Evolutionary conservation across 345 rosid species (phyloP), one percentile per base, ranked within the genome.

Genomic region (Citrus trifoliata): DNA sequence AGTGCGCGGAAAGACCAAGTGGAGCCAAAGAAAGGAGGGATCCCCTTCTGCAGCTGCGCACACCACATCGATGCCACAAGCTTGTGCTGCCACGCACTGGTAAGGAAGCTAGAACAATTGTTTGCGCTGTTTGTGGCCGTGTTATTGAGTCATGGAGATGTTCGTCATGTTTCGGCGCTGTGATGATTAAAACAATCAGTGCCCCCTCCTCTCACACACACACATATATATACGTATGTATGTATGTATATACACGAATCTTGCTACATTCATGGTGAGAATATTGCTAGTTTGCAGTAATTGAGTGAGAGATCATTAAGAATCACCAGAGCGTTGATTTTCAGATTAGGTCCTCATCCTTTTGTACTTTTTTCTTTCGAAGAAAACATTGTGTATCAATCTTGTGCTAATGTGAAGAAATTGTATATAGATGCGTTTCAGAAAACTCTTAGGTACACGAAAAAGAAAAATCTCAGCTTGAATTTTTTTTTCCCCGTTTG

Each of bases 121-220:
- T 81, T 30, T 91, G 95, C 76, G 82, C 88, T 0, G 92, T 88
- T 80, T 91, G 97, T 8, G 76, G 83, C 65, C 82, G 89, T 53
- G 62, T 80, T 60, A 87, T 91, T 95, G 90, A 89, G 62, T 79
- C 63, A 88, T 91, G 97, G 89, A 89, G 70, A 93, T 80, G 83
- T 86, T 80, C 84, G 77, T 84, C 80, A 80, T 87, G 88, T 91
- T 88, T 81, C 88, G 81, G 46, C 89, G 95, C 86, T 89, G 90
- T 66, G 85, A 80, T 73, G 89, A 83, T 10, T 83, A 46, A n/a
- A 81, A 40, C 70, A 75, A 14, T 56, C 21, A 53, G 0, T 53
- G 56, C 56, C 56, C 0, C 59, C 33, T 32, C 33, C 33, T 32
- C 33, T 4, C 5, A 0, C 33, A 32, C 5, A 32, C 33, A 30